Conservation (phyloP, 2,329 filamentous ascomycete species). For the Stylonectria norvegica region DNA sequence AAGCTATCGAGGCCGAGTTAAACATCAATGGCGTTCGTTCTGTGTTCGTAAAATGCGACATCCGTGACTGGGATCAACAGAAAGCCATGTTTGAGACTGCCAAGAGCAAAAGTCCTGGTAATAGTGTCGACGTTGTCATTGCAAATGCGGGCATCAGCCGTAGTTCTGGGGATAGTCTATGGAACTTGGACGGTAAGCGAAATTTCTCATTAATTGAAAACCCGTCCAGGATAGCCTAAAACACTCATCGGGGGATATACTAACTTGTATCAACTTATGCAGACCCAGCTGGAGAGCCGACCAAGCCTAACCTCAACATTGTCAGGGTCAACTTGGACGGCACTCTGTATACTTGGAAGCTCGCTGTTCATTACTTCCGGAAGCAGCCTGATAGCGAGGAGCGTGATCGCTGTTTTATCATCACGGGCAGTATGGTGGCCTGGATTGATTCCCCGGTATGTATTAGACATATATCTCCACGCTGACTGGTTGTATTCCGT, state of each 20-base stretch:
- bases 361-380: constrained; percentile 45
- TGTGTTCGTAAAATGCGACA: constrained; percentile 40
- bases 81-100: constrained; percentile 40
- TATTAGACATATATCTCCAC: fast-evolving
- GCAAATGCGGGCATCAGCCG: constrained; percentile 45
- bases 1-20: constrained; percentile 31
- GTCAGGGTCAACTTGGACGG: constrained; percentile 41
- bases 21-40: constrained; percentile 19
- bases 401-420: constrained; percentile 46
- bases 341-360: constrained; percentile 43
- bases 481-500: neutral
- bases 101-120: constrained; percentile 32
- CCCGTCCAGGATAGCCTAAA: too few species aligned
- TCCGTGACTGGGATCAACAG: constrained; percentile 42
- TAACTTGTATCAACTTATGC: neutral
- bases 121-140: constrained; percentile 44
- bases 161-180: constrained; percentile 35
- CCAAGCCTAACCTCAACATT: constrained; percentile 40
- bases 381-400: constrained; percentile 36
- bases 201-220: constrained; percentile 2
- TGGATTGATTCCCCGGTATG: constrained; percentile 43
- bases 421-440: constrained; percentile 45
- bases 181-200: constrained; percentile 34
- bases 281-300: constrained; percentile 19
- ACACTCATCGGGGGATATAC: too few species aligned